Base-by-base conservation (phyloP, 2,329 filamentous ascomycete genomes). In the Sclerotinia trifoliorum region DNA sequence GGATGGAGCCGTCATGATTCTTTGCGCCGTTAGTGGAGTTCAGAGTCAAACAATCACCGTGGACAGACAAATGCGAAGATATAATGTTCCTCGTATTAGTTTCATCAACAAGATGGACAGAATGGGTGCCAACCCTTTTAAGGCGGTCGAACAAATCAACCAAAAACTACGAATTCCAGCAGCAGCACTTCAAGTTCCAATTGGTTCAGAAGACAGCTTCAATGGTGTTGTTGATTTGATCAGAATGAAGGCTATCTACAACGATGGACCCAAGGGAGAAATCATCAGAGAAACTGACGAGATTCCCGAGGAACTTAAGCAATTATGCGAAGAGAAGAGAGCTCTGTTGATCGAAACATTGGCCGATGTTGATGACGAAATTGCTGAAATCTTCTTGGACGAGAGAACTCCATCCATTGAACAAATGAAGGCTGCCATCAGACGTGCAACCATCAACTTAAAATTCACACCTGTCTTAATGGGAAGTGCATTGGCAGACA, bases 31-130 rank as follows among this genome's bases (percentile, higher is more conserved):
- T 70, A 96, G 92, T 76, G 95, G 95, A 78, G 95, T 99, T 46
- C 95, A 99, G 81, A 94, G 90, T 78, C 95, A 99, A 82, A 99
- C 95, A 26, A 97, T 97, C 75, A 99, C 95, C 1, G 95, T 99
- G 72, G 94, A 99, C 80, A 88, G 95, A 75, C 95, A 99, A 83
- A 99, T 99, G 95, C 92, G 93, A 83, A 89, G 95, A 74, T 99
- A 99, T 84, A 94, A 98, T 78, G 90, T 99, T 71, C 95, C 95
- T 70, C 87, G 95, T 75, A 89, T 99, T 79, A 96, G 92, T 66
- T 99, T 99, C 77, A 88, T 99, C 79, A 99, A 99, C 84, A 99
- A 99, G 85, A 98, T 99, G 94, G 95, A 99, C 78, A 90, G 95
- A 73, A 97, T 97, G 91, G 95, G 95, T 70, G 92, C 95, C 72